phyloP scores from a whole-genome alignment of 306 rosid species.

The Arachis hypogaea region DNA sequence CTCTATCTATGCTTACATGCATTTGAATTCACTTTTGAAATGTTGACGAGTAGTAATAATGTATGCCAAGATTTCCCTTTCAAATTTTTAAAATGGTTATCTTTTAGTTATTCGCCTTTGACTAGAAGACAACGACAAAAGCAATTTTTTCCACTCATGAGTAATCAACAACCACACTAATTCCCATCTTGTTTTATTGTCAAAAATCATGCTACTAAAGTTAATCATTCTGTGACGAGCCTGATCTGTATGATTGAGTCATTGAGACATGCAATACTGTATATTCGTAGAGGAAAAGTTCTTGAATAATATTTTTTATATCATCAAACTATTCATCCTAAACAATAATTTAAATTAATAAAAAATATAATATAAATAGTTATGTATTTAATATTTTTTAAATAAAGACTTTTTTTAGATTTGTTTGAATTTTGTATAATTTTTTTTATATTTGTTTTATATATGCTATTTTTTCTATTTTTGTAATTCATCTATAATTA shows the following conservation, averaged over 20 bases:
- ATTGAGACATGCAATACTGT: background rate
- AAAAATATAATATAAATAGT: no score
- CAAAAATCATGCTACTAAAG: background rate
- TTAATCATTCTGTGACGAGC: background rate
- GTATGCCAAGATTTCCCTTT: background rate
- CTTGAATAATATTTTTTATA: no score
- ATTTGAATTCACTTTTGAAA: background rate
- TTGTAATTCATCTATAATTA: no score
- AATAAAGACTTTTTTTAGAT: no score
- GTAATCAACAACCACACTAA: background rate
- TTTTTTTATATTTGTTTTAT: no score
- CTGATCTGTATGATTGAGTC: background rate
- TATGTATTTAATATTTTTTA: no score
- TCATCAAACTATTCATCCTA: no score
- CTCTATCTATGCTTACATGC: background rate
- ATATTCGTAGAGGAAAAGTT: no score
- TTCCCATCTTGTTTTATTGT: background rate
- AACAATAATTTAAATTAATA: no score
- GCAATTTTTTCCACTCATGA: background rate
- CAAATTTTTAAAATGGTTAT: background rate
- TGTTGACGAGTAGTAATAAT: background rate
- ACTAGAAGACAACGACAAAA: background rate
- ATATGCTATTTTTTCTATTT: no score
- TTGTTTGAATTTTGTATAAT: no score
- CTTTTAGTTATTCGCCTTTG: background rate